Evolutionary conservation across 148 eudicot species (phyloP).

Genomic region (Gaultheria prostrata): DNA sequence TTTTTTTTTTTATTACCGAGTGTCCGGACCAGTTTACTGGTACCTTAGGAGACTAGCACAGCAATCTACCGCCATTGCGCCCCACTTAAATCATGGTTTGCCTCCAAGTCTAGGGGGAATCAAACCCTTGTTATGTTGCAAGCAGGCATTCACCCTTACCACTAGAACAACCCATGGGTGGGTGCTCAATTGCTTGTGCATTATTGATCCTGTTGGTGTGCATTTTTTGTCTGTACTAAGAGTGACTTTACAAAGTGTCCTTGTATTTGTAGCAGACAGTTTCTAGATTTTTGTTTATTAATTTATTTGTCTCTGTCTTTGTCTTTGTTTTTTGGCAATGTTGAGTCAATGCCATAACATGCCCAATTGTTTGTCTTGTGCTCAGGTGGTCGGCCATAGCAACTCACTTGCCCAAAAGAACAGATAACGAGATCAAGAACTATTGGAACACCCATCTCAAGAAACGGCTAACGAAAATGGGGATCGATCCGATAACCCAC

Average conservation of each 20-base stretch:
- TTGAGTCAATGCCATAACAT: constrained; percentile 3
- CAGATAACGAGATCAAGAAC: constrained; percentile 92
- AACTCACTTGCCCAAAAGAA: constrained; percentile 90
- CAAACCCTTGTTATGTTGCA: no score
- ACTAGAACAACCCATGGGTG: no score
- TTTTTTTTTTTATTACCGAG: no score
- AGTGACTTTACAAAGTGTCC: not conserved
- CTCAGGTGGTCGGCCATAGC: constrained; percentile 98
- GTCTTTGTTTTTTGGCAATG: not conserved
- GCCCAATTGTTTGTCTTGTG: constrained; percentile 8
- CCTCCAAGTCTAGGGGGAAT: no score
- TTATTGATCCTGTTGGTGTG: no score
- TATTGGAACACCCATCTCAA: constrained; percentile 95
- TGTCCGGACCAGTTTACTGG: no score
- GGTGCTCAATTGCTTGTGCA: no score
- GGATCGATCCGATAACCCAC: constrained; percentile 90
- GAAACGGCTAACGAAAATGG: constrained; percentile 80
- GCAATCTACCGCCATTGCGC: no score
- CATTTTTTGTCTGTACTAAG: not conserved
- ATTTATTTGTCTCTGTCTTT: not conserved
- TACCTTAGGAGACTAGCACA: no score
- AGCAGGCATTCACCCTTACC: no score
- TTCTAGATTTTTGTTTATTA: constrained; percentile 2
- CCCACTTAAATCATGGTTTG: no score
- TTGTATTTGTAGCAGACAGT: not conserved